A percentile compares a stretch with the other conserved stretches of the same genome.
Conservation (phyloP, 257 asterid genomes). For the Solanum infundibuliforme region DNA sequence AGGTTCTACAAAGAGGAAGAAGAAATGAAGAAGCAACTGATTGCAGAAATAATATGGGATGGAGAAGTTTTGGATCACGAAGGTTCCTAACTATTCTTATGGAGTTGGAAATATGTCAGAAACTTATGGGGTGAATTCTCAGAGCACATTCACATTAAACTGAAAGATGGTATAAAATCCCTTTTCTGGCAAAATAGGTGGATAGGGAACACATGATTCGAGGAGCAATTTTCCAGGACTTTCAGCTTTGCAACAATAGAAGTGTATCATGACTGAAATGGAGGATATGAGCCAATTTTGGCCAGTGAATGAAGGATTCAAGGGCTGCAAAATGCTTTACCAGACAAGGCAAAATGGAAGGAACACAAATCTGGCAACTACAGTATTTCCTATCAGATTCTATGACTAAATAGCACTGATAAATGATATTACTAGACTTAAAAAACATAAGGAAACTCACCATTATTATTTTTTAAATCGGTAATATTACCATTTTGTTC, state of each 20-base stretch:
- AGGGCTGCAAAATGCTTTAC: too few species aligned
- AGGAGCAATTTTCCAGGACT: too few species aligned
- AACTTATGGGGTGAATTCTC: not conserved
- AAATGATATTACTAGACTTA: too few species aligned
- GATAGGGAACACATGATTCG: too few species aligned
- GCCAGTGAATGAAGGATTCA: too few species aligned
- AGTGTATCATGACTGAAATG: not conserved
- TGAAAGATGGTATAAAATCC: not conserved
- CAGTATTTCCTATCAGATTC: too few species aligned
- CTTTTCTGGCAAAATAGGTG: not conserved
- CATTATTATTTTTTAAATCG: too few species aligned
- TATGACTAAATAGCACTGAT: too few species aligned
- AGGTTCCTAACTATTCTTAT: not conserved
- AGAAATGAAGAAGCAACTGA: not conserved
- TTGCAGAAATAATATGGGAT: not conserved
- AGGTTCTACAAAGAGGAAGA: not conserved
- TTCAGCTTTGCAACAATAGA: not conserved
- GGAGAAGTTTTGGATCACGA: not conserved
- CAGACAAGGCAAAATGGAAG: too few species aligned
- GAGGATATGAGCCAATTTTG: not conserved
- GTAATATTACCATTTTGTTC: too few species aligned
- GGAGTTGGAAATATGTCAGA: not conserved
- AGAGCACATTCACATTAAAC: not conserved
- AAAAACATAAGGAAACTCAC: too few species aligned
- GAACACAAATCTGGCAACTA: too few species aligned